Conservation (phyloP, 805 yeast species). For the Candida golubevii region DNA sequence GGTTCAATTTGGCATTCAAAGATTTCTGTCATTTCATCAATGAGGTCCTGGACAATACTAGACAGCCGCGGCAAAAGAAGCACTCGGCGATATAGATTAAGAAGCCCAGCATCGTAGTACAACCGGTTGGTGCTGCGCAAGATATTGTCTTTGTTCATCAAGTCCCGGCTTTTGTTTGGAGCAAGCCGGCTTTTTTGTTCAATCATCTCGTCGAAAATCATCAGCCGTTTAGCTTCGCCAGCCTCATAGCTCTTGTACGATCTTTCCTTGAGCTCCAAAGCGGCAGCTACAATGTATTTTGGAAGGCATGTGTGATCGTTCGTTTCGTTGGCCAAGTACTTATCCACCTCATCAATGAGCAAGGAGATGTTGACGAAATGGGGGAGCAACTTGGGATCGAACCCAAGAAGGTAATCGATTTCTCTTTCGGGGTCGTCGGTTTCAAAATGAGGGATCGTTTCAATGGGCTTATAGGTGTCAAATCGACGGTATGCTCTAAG, state of each 20-base stretch:
- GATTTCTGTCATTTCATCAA: constrained; percentile 35
- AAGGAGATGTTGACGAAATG: constrained; percentile 47
- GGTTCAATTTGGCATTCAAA: constrained; percentile 39
- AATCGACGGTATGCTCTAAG: constrained; percentile 20
- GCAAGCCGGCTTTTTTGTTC: constrained; percentile 9
- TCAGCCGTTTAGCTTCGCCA: constrained; percentile 13
- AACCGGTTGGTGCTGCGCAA: constrained; percentile 48
- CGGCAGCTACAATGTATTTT: constrained; percentile 24
- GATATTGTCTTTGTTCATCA: constrained; percentile 29
- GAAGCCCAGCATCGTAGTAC: constrained; percentile 49
- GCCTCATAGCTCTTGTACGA: constrained; percentile 13
- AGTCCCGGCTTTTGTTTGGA: constrained; percentile 5
- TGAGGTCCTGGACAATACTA: constrained; percentile 44
- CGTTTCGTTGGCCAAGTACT: constrained; percentile 10
- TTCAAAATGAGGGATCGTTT: constrained; percentile 17
- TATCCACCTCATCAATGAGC: constrained; percentile 28
- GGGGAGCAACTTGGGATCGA: constrained; percentile 60
- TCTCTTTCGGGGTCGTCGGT: constrained; percentile 27
- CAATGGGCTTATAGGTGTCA: constrained; percentile 19
- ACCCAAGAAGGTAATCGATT: constrained; percentile 62
- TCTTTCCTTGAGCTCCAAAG: constrained; percentile 29
- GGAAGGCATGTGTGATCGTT: constrained; percentile 21
- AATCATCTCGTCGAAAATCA: constrained; percentile 11
- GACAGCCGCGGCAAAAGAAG: constrained; percentile 44
- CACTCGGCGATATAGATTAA: constrained; percentile 56